phyloP scores from a whole-genome alignment of 768 basidiomycete genomes.

The Mycena haematopus region DNA sequence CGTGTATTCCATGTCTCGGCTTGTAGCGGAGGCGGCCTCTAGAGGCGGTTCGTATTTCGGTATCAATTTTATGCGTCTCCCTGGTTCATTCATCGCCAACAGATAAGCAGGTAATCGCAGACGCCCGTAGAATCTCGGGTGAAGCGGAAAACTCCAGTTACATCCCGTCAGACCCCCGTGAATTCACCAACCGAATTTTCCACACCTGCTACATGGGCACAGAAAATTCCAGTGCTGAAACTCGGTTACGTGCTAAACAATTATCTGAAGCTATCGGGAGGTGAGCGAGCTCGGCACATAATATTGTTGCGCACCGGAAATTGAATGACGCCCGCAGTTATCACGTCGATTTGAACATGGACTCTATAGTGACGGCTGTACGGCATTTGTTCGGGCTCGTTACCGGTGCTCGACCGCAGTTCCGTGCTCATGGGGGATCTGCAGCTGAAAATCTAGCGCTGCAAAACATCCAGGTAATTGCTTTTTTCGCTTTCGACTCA shows the following conservation, averaged over 20 bases:
- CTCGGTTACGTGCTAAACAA: conserved; percentile 83
- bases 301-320: background rate
- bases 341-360: conserved; percentile 96
- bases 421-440: conserved; percentile 86
- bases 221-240: conserved; percentile 91
- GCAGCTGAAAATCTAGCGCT: conserved; percentile 92
- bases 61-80: background rate
- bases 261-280: conserved; percentile 90
- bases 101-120: conserved; percentile 88
- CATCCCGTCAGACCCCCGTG: conserved; percentile 84
- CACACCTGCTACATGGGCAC: conserved; percentile 99
- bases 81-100: conserved; percentile 4
- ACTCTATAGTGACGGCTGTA: conserved; percentile 84
- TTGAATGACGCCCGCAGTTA: conserved; percentile 58
- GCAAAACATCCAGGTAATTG: conserved; percentile 89
- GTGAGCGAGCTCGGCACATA: conserved; percentile 46
- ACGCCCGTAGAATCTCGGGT: conserved; percentile 89
- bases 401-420: conserved; percentile 67
- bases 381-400: conserved; percentile 84
- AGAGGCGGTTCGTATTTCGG: conserved; percentile 64
- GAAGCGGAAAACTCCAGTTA: conserved; percentile 84
- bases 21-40: conserved; percentile 81
- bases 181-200: conserved; percentile 87
- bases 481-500: background rate
- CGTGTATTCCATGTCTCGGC: conserved; percentile 94